These are phyloP conservation scores for Mucor racemosus DNA, from an alignment of 371 early-diverging fungal genomes.

Conservation along the genomic window DNA sequence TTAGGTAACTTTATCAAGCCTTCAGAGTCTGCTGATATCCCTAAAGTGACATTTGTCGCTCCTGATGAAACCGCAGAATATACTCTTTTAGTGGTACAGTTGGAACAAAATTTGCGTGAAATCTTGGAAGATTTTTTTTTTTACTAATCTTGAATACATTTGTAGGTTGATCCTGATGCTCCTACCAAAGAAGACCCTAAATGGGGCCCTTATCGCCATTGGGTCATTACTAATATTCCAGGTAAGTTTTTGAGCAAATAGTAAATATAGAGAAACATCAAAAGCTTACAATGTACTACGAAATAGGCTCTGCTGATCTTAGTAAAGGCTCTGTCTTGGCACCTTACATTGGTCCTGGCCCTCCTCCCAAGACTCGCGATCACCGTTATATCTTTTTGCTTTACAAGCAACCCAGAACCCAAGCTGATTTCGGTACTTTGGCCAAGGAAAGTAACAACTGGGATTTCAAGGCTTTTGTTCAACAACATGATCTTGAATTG, in stretches of 20 bases:
- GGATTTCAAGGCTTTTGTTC: slow-evolving; percentile 53
- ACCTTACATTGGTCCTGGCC: slow-evolving; percentile 63
- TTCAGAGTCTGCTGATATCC: slow-evolving; percentile 39
- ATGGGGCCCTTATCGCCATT: slow-evolving; percentile 66
- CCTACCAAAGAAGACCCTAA: slow-evolving; percentile 60
- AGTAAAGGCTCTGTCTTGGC: slow-evolving; percentile 32
- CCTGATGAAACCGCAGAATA: slow-evolving; percentile 50
- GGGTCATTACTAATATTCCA: slow-evolving; percentile 64
- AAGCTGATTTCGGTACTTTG: slow-evolving; percentile 30
- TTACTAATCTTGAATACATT: background rate
- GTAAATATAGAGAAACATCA: background rate
- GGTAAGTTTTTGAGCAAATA: slow-evolving; percentile 18
- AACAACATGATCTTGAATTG: slow-evolving; percentile 51
- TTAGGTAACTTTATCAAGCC: slow-evolving; percentile 56
- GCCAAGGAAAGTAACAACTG: slow-evolving; percentile 43
- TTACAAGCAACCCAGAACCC: slow-evolving; percentile 52
- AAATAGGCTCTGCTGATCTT: slow-evolving; percentile 37
- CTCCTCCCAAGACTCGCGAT: slow-evolving; percentile 57
- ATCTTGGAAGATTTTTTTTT: too few relatives aligned
- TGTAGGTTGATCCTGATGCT: slow-evolving; percentile 70
- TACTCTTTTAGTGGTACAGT: slow-evolving; percentile 59
- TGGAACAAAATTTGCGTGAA: background rate
- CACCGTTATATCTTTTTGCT: slow-evolving; percentile 71
- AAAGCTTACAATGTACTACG: background rate
- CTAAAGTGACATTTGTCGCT: slow-evolving; percentile 48